Evolutionary conservation across 805 yeast genomes (phyloP).

Genomic region (Lachancea cidri): DNA sequence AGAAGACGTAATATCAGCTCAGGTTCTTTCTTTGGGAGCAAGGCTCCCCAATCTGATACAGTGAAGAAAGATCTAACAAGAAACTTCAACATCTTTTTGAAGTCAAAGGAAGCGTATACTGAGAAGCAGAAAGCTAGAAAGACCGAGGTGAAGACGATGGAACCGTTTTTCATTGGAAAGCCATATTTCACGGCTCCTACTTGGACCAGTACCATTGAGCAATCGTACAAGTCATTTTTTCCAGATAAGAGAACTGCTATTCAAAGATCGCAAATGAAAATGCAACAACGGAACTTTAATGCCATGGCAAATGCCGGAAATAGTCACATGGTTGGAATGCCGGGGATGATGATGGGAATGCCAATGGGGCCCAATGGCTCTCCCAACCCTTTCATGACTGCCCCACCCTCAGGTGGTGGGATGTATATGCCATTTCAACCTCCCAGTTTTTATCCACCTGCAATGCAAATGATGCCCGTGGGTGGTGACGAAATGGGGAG

Average conservation of each 20-base stretch:
- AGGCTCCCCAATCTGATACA: conserved; percentile 29
- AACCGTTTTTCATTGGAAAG: conserved; percentile 45
- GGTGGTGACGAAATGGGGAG: conserved; percentile 19
- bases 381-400: conserved; percentile 26
- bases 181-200: conserved; percentile 75
- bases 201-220: conserved; percentile 59
- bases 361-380: conserved; percentile 25
- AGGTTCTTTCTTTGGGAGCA: conserved; percentile 37
- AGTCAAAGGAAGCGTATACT: conserved; percentile 36
- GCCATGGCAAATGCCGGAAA: conserved; percentile 23
- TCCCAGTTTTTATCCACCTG: conserved; percentile 32
- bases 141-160: conserved; percentile 23
- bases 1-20: conserved; percentile 23
- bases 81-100: conserved; percentile 49
- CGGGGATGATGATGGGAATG: conserved; percentile 28
- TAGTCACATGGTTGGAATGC: conserved; percentile 23
- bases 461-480: conserved; percentile 29
- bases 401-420: conserved; percentile 16
- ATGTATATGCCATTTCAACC: conserved; percentile 34
- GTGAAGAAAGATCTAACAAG: conserved; percentile 35
- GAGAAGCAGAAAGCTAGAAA: conserved; percentile 25
- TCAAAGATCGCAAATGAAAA: conserved; percentile 26
- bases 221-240: conserved; percentile 49
- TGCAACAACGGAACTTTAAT: conserved; percentile 31
- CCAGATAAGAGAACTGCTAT: conserved; percentile 36